Base-by-base conservation (phyloP, 495 filamentous ascomycete genomes). In the Cetradonia linearis region DNA sequence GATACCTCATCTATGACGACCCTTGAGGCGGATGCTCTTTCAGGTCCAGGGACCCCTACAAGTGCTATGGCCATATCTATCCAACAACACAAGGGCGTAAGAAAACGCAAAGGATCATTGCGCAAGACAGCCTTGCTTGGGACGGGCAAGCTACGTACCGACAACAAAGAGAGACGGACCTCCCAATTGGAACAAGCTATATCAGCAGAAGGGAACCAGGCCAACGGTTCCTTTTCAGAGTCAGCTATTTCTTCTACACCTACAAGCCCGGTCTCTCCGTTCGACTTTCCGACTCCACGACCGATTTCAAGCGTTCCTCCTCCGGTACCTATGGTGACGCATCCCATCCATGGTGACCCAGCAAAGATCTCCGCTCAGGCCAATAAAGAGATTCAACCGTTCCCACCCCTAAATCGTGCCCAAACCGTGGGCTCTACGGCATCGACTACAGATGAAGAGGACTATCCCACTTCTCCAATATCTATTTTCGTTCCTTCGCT, bases 361-460 rank as follows among this genome's bases (percentile, higher is more conserved):
- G 23, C 37, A 44, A 65, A 72, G 36, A 79, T 78, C 9, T 67
- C 81, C 11, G 77, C 76, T 23, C 76, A 80, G 25, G 73, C 76
- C n/a, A 75, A 80, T 54, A n/a, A n/a, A n/a, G 64, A 67, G 20
- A 77, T 71, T 4, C 73, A 74, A 40, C 76, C 72, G 0, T 76
- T 76, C 34, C 76, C 75, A 49, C 75, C 73, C 66, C 74, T 79
- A 37, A 71, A 69, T 36, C 76, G 72, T 61, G 63, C 69, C 20
- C 66, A 62, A 48, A 70, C 70, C 36, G 59, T 65, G 27, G 52
- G 70, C 23, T 61, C 68, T 10, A 70, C 68, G 18, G 84, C 83
- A 49, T 81, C 79, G 16, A 90, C 86, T 9, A 91, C 87, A 10
- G 87, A 91, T 66, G 88, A 92, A 60, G 88, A 94, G 55, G 89